Evolutionary conservation across 116 monocot genomes (phyloP).

Genomic region (Trichopus zeylanicus): DNA sequence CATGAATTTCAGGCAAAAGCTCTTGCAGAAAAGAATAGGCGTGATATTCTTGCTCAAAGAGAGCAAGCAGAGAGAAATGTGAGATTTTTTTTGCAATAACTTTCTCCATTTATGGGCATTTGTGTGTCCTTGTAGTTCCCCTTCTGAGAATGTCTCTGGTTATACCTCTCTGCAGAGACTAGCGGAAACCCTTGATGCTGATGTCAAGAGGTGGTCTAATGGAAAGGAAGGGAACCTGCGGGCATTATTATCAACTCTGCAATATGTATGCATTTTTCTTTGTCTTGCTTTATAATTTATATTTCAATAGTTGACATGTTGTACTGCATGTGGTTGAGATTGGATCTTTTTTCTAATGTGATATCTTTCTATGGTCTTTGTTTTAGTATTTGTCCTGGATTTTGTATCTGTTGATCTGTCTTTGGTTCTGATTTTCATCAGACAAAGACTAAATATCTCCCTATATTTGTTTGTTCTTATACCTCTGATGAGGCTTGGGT

Average conservation of each 20-base stretch:
- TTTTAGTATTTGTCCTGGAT: too few relatives aligned
- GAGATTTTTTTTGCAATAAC: slow-evolving; percentile 7
- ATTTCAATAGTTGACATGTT: not conserved
- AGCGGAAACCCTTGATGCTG: slow-evolving; percentile 71
- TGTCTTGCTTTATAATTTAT: not conserved
- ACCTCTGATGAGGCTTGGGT: too few relatives aligned
- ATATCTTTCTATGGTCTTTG: too few relatives aligned
- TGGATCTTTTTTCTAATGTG: too few relatives aligned
- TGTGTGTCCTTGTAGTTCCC: not conserved
- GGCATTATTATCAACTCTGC: slow-evolving; percentile 85
- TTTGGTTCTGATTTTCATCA: too few relatives aligned
- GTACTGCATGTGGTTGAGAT: too few relatives aligned
- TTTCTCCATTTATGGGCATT: not conserved
- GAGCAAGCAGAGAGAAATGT: slow-evolving; percentile 96
- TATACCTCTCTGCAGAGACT: slow-evolving; percentile 46
- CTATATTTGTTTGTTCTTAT: too few relatives aligned
- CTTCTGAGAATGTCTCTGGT: not conserved
- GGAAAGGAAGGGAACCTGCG: slow-evolving; percentile 95
- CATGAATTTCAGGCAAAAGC: slow-evolving; percentile 67
- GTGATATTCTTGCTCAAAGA: slow-evolving; percentile 85
- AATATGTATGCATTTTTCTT: slow-evolving; percentile 58
- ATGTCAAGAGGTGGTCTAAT: slow-evolving; percentile 83
- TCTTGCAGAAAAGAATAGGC: slow-evolving; percentile 86
- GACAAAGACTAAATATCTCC: too few relatives aligned
- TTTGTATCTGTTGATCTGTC: too few relatives aligned